A percentile compares a stretch with the other conserved stretches of the same genome.
Evolutionary conservation across 2,329 filamentous ascomycete species (phyloP).

Genomic region (Endocalyx cinctus): DNA sequence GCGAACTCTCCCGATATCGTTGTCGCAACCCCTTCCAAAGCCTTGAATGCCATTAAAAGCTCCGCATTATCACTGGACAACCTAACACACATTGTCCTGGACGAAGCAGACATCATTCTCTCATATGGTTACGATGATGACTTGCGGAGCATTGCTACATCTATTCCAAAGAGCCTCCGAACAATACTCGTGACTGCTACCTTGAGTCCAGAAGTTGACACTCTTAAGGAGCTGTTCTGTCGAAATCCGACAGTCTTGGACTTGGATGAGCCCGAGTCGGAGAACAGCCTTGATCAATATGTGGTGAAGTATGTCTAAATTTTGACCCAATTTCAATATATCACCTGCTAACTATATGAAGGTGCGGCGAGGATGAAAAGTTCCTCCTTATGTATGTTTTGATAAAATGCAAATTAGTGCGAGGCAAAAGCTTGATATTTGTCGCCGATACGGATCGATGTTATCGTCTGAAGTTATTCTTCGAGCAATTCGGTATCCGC

Average conservation of each 20-base stretch:
- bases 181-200: constrained; percentile 94
- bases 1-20: constrained; percentile 84
- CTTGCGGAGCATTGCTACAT: constrained; percentile 70
- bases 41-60: constrained; percentile 70
- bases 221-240: constrained; percentile 80
- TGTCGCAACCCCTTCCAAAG: constrained; percentile 84
- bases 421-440: constrained; percentile 83
- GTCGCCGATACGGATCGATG: constrained; percentile 54
- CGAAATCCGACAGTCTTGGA: constrained; percentile 74
- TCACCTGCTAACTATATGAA: constrained; percentile 25
- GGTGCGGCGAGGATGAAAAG: constrained; percentile 94
- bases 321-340: neutral
- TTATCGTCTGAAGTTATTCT: constrained; percentile 88
- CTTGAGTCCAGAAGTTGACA: constrained; percentile 80
- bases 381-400: constrained; percentile 90
- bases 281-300: constrained; percentile 78
- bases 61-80: constrained; percentile 66
- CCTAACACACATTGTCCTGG: constrained; percentile 76
- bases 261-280: constrained; percentile 75
- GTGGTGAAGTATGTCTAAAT: constrained; percentile 61
- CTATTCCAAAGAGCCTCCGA: constrained; percentile 80
- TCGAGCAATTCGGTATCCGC: constrained; percentile 95
- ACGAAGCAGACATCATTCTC: constrained; percentile 89
- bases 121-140: constrained; percentile 95
- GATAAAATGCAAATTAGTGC: constrained; percentile 90